Evolutionary conservation across 805 yeast genomes (phyloP).

Genomic region (Yarrowia sp.): DNA sequence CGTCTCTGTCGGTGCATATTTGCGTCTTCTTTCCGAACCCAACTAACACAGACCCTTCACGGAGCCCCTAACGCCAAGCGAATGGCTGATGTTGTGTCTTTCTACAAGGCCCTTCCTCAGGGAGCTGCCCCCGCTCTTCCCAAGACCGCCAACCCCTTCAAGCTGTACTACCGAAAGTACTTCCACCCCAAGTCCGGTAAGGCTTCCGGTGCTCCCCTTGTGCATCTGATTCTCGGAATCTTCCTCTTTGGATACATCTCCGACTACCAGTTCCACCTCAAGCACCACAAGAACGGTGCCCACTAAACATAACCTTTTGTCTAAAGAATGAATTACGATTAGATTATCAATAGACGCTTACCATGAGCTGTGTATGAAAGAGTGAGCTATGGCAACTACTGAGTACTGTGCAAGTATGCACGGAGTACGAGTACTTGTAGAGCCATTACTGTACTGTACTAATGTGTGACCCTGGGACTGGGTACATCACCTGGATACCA

Average conservation of each 20-base stretch:
- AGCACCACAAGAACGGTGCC: slow-evolving; percentile 42
- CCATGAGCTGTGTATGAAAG: no score
- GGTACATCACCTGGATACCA: no score
- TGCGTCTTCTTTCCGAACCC: no score
- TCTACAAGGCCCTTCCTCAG: slow-evolving; percentile 95
- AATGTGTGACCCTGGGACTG: no score
- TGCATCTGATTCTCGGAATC: slow-evolving; percentile 75
- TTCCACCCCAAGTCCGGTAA: slow-evolving; percentile 71
- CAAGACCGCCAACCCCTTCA: slow-evolving; percentile 57
- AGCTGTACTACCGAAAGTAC: slow-evolving; percentile 80
- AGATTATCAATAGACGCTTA: slow-evolving; percentile 14
- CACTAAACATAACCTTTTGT: slow-evolving; percentile 33
- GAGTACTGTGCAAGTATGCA: neutral
- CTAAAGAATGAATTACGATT: slow-evolving; percentile 35
- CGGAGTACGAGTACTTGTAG: no score
- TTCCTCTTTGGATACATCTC: slow-evolving; percentile 82
- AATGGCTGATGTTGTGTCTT: slow-evolving; percentile 91
- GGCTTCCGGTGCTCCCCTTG: slow-evolving; percentile 75
- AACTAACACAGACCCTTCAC: slow-evolving; percentile 72
- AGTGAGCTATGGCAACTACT: neutral
- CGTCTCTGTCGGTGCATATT: no score
- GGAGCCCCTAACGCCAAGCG: slow-evolving; percentile 96
- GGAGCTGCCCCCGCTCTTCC: slow-evolving; percentile 75
- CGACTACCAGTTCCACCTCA: slow-evolving; percentile 89
- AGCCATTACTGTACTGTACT: no score